Evolutionary conservation across 495 filamentous ascomycete genomes (phyloP).

Genomic region (Halenospora varia): DNA sequence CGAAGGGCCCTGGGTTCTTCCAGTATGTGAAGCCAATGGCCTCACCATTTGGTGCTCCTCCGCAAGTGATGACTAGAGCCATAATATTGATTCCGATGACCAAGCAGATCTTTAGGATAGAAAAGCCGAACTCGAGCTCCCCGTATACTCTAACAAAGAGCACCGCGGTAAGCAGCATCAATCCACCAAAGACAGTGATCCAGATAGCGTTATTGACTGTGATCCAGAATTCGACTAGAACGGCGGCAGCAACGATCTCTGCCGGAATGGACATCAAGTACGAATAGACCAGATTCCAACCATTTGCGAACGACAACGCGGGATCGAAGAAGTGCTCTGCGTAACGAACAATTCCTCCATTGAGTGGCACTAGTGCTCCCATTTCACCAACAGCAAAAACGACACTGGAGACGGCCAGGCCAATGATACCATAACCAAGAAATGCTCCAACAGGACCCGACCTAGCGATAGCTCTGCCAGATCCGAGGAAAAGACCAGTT

Average conservation of each 20-base stretch:
- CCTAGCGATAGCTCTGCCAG: neutral
- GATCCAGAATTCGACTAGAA: conserved; percentile 24
- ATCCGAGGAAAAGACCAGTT: neutral
- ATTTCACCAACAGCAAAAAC: neutral
- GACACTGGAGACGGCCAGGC: neutral
- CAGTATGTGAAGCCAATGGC: conserved; percentile 43
- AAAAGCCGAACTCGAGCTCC: conserved; percentile 52
- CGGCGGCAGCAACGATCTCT: neutral
- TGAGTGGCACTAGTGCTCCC: neutral
- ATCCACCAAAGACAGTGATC: conserved; percentile 50
- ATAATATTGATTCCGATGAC: conserved; percentile 49
- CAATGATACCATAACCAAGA: neutral
- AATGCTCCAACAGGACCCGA: neutral
- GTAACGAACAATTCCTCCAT: neutral
- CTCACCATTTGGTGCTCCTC: conserved; percentile 50
- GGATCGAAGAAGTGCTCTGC: neutral
- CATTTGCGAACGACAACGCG: neutral
- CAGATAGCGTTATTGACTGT: conserved; percentile 44
- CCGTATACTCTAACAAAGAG: conserved; percentile 49
- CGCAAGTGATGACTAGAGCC: conserved; percentile 47
- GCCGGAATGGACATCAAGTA: neutral
- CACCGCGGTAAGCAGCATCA: conserved; percentile 49
- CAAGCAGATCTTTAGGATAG: conserved; percentile 52
- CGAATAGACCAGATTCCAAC: neutral
- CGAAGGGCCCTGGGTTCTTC: conserved; percentile 47